A percentile compares a stretch with the other conserved stretches of the same genome.
phyloP scores from a whole-genome alignment of 768 basidiomycete genomes.

The Mycena leptocephala region DNA sequence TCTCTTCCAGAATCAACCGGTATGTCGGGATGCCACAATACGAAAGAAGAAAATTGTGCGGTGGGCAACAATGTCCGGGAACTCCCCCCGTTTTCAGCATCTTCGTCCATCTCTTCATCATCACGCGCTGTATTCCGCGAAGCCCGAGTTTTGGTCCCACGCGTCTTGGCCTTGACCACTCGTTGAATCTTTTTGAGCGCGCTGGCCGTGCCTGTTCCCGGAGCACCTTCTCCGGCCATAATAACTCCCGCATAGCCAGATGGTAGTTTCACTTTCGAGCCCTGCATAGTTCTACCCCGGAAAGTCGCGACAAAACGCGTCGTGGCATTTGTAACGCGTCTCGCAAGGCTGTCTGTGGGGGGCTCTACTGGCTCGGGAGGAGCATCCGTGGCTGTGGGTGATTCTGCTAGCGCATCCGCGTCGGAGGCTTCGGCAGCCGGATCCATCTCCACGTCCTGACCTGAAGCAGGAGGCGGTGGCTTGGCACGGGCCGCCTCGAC shows the following conservation, averaged over 20 bases:
- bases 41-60: slow-evolving; percentile 75
- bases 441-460: slow-evolving; percentile 26
- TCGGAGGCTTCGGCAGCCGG: too few species aligned
- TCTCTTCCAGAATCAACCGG: slow-evolving; percentile 80
- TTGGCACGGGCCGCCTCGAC: slow-evolving; percentile 61
- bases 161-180: slow-evolving; percentile 30
- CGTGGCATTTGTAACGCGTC: slow-evolving; percentile 45
- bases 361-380: slow-evolving; percentile 1
- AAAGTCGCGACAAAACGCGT: slow-evolving; percentile 76
- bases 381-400: neutral
- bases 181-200: slow-evolving; percentile 27
- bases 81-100: slow-evolving; percentile 41
- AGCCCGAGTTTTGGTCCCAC: slow-evolving; percentile 30
- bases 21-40: slow-evolving; percentile 85
- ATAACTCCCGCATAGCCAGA: slow-evolving; percentile 80
- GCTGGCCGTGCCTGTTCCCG: slow-evolving; percentile 17
- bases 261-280: slow-evolving; percentile 74
- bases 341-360: slow-evolving; percentile 10
- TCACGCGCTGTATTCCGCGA: slow-evolving; percentile 46
- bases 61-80: slow-evolving; percentile 60
- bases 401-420: too few species aligned
- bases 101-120: slow-evolving; percentile 31
- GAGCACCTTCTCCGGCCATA: slow-evolving; percentile 54
- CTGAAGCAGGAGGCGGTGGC: slow-evolving; percentile 26
- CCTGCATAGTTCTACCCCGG: slow-evolving; percentile 83